Evolutionary conservation across 352 stramenopile genomes (phyloP).

Genomic region (Phytophthora pseudosyringae): DNA sequence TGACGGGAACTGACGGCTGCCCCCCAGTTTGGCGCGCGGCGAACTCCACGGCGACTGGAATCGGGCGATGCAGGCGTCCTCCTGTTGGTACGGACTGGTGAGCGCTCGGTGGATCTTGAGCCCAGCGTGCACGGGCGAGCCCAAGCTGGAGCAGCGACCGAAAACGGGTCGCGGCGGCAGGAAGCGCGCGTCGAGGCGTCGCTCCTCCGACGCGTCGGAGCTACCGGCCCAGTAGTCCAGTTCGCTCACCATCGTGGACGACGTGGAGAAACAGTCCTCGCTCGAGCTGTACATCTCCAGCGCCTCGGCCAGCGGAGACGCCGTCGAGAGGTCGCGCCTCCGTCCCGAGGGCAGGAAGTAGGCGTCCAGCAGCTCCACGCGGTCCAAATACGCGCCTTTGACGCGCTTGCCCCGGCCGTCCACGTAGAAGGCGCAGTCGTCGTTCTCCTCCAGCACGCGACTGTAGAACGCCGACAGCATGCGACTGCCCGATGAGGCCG

Average conservation of each 20-base stretch:
- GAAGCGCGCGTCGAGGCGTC: conserved; percentile 11
- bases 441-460: conserved; percentile 68
- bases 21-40: conserved; percentile 16
- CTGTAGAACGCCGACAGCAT: conserved; percentile 86
- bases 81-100: conserved; percentile 20
- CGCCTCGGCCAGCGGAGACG: conserved; percentile 6
- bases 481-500: conserved; percentile 69
- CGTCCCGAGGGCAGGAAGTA: conserved; percentile 48
- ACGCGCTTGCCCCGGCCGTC: conserved; percentile 59
- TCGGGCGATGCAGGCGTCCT: conserved; percentile 11
- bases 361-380: conserved; percentile 61
- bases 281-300: conserved; percentile 36
- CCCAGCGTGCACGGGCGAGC: conserved; percentile 11
- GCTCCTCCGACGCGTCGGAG: conserved; percentile 24
- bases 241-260: conserved; percentile 48
- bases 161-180: conserved; percentile 12
- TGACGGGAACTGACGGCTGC: conserved; percentile 14
- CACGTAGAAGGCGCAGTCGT: conserved; percentile 72
- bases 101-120: conserved; percentile 32
- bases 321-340: conserved; percentile 3
- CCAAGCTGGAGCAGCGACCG: conserved; percentile 28
- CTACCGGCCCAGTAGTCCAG: conserved; percentile 49
- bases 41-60: conserved; percentile 23
- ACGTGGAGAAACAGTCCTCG: conserved; percentile 41
- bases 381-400: conserved; percentile 58